A percentile compares a stretch with the other conserved stretches of the same genome.
Conservation (phyloP, 306 rosid genomes). For the Cucurbita moschata region DNA sequence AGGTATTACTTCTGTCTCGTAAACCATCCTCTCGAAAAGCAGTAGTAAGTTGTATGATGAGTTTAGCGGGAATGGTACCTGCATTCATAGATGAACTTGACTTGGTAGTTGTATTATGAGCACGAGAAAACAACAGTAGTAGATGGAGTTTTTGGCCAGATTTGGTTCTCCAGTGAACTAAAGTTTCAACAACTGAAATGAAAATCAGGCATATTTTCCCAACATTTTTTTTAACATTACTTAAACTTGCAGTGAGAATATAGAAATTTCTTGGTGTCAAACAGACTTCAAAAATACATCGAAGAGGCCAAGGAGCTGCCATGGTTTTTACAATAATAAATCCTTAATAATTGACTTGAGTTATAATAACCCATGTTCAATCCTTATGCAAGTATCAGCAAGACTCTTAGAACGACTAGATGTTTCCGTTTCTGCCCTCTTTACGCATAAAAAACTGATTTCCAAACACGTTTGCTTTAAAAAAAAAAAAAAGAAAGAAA, state of each 20-base stretch:
- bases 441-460: not conserved
- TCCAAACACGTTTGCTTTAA: too few species aligned
- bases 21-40: constrained; percentile 87
- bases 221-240: not conserved
- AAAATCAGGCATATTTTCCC: not conserved
- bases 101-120: not conserved
- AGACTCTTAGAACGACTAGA: not conserved
- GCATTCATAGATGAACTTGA: constrained; percentile 11
- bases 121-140: not conserved
- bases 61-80: constrained; percentile 95
- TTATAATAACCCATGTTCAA: not conserved
- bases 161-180: not conserved
- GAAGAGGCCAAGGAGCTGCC: not conserved
- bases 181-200: not conserved
- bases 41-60: constrained; percentile 77
- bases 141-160: not conserved
- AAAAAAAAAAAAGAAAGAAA: too few species aligned
- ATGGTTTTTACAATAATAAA: not conserved
- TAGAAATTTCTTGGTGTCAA: not conserved
- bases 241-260: not conserved
- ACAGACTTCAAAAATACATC: not conserved
- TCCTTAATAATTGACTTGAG: not conserved
- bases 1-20: constrained; percentile 47
- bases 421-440: not conserved
- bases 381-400: not conserved